These are phyloP conservation scores for Backusella circina DNA, from an alignment of 192 early-diverging fungal species.

Conservation along the genomic window DNA sequence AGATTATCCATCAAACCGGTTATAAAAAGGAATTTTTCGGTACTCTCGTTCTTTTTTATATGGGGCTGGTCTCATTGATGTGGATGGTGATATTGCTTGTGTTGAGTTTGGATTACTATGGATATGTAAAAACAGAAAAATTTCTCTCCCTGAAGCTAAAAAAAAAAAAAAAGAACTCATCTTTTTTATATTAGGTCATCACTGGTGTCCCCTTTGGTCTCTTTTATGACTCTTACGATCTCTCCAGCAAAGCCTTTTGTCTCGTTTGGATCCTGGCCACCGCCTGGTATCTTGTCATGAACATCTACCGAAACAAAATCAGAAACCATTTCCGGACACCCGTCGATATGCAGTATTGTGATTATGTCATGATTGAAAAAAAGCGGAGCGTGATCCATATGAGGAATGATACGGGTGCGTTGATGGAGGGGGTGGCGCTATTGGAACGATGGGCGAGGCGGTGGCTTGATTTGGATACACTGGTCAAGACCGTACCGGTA, in stretches of 20 bases:
- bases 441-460: not conserved
- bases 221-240: conserved; percentile 35
- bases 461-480: conserved; percentile 28
- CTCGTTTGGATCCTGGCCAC: conserved; percentile 42
- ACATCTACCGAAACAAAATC: conserved; percentile 35
- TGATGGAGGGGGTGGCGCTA: conserved; percentile 18
- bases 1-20: conserved; percentile 15
- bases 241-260: conserved; percentile 37
- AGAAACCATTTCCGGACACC: conserved; percentile 49
- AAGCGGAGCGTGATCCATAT: conserved; percentile 29
- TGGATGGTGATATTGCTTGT: conserved; percentile 47
- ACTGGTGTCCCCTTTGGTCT: conserved; percentile 20
- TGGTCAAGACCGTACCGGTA: conserved; percentile 40
- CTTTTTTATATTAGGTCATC: not conserved
- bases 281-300: conserved; percentile 37
- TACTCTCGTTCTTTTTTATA: conserved; percentile 33
- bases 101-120: conserved; percentile 54
- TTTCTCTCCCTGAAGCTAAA: too few relatives aligned
- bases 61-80: conserved; percentile 28
- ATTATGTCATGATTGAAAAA: conserved; percentile 40
- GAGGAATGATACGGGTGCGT: not conserved
- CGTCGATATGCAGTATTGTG: conserved; percentile 17
- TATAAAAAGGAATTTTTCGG: conserved; percentile 42
- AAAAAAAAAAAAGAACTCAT: too few relatives aligned
- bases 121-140: conserved; percentile 36